These are phyloP conservation scores for Talaromyces sp. DNA, from an alignment of 2,329 filamentous ascomycete species.

Conservation along the genomic window DNA sequence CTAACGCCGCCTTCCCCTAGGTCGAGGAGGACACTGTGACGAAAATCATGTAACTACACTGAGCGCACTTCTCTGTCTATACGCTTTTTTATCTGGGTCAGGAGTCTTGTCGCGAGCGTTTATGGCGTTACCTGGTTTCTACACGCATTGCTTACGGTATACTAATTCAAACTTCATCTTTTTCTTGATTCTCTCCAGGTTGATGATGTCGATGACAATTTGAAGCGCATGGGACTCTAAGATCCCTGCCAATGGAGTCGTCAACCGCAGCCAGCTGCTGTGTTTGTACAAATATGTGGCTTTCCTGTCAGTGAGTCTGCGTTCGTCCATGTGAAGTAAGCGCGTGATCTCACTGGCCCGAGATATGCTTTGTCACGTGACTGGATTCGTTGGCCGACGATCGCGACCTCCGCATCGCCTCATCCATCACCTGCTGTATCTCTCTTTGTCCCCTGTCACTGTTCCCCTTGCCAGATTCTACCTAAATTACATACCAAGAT, in stretches of 20 bases:
- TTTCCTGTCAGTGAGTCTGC: conserved; percentile 18
- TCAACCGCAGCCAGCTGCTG: conserved; percentile 6
- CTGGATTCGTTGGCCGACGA: conserved; percentile 24
- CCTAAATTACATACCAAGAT: conserved; percentile 15
- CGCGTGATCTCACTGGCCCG: conserved; percentile 41
- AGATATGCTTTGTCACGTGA: conserved; percentile 36
- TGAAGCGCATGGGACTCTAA: conserved; percentile 29
- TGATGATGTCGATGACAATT: conserved; percentile 21
- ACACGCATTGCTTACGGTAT: conserved; percentile 10
- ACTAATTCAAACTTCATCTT: conserved; percentile 13
- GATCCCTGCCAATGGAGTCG: conserved; percentile 10
- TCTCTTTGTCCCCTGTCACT: conserved; percentile 19
- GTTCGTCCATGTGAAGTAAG: conserved; percentile 34
- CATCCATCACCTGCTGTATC: conserved; percentile 18
- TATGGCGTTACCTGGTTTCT: conserved; percentile 8
- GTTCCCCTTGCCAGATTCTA: conserved; percentile 18
- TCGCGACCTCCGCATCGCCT: conserved; percentile 21
- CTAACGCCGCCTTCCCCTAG: conserved; percentile 54
- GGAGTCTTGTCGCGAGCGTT: conserved; percentile 3
- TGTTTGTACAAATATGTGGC: conserved; percentile 19
- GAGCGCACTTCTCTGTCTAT: background rate
- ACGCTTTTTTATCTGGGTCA: conserved; percentile 7
- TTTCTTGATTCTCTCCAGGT: conserved; percentile 5
- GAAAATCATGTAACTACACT: conserved; percentile 70
- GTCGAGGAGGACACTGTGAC: conserved; percentile 81